Evolutionary conservation across 2,329 filamentous ascomycete species (phyloP).

Genomic region (Cordyceps pruinosa): DNA sequence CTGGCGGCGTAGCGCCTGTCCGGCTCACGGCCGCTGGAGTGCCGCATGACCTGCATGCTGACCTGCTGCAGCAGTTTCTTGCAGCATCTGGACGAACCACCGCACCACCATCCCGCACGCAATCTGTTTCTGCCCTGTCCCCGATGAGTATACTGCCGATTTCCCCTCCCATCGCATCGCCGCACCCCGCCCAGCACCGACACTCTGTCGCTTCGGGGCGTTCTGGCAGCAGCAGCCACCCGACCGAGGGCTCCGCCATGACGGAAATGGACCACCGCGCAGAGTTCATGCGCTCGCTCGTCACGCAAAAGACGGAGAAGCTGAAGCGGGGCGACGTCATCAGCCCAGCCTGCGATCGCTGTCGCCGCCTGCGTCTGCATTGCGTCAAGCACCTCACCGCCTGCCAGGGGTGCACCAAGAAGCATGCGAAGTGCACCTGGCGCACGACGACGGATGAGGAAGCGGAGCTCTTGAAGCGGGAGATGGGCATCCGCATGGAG

Average conservation of each 20-base stretch:
- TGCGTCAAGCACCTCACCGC: constrained; percentile 83
- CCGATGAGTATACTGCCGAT: constrained; percentile 19
- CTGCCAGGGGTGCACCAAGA: constrained; percentile 81
- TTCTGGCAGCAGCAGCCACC: constrained; percentile 16
- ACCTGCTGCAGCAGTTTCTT: constrained; percentile 49
- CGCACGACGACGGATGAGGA: constrained; percentile 73
- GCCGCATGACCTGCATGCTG: constrained; percentile 44
- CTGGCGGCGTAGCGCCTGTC: constrained; percentile 18
- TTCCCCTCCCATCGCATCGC: constrained; percentile 21
- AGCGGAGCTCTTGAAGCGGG: constrained; percentile 24
- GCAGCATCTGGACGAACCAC: constrained; percentile 15
- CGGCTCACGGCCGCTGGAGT: constrained; percentile 21
- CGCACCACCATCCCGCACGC: constrained; percentile 21
- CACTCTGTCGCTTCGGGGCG: constrained; percentile 12
- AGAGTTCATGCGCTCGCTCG: constrained; percentile 43
- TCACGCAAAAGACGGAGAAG: constrained; percentile 69
- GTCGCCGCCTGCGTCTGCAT: constrained; percentile 69
- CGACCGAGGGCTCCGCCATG: constrained; percentile 18
- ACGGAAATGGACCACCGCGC: constrained; percentile 24
- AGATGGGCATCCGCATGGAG: constrained; percentile 19
- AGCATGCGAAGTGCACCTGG: constrained; percentile 85
- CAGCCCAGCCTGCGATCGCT: constrained; percentile 77
- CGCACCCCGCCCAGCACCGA: constrained; percentile 16
- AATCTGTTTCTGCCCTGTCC: constrained; percentile 22
- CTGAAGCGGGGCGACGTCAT: constrained; percentile 68